Evolutionary conservation across 2,329 filamentous ascomycete species (phyloP), one percentile per base, ranked within the genome.

Genomic region (Phialocephala subalpina): DNA sequence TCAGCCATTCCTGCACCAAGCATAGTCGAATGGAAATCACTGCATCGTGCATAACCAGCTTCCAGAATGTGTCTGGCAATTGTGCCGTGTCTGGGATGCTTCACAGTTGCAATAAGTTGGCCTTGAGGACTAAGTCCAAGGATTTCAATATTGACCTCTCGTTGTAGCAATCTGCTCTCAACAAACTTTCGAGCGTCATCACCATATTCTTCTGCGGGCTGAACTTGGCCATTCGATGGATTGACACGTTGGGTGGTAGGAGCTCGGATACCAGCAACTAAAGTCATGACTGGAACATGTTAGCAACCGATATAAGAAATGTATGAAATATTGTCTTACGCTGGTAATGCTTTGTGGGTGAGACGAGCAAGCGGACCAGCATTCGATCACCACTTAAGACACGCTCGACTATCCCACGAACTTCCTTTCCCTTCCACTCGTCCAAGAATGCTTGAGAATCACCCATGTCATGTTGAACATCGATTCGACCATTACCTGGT

Each of bases 21-120:
- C 81, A 97, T 85, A 45, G 94, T 97, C 0, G 95, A 97, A 82
- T 99, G 96, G 80, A 96, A 94, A 79, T 99, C 96, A 70, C 94
- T 94, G 82, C 95, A 98, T 75, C 93, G 88, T 47, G 95, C 96
- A 63, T 98, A 84, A 73, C 96, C 96, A 61, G 94, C 92, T 74
- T 95, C 89, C 53, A 99, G 88, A 52, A 99, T 80, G 79, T 97
- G 97, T 71, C 92, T 93, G 69, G 94, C 93, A 78, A 99, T 97
- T 80, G 94, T 97, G 69, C 96, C 96, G 2, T 67, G 63, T 67
- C 90, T 88, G 33, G 94, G 94, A 81, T 99, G 96, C 70, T 94
- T 85, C 52, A 99, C 86, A 58, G 89, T 89, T 64, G 92, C 96
- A 62, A 99, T 89, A n/a, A 99, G 86, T 76, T 97, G 92, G 66